Percentiles rank a stretch among this genome's conserved stretches.
Conservation (phyloP, 495 filamentous ascomycete genomes). For the Ascodesmis nigricans region DNA sequence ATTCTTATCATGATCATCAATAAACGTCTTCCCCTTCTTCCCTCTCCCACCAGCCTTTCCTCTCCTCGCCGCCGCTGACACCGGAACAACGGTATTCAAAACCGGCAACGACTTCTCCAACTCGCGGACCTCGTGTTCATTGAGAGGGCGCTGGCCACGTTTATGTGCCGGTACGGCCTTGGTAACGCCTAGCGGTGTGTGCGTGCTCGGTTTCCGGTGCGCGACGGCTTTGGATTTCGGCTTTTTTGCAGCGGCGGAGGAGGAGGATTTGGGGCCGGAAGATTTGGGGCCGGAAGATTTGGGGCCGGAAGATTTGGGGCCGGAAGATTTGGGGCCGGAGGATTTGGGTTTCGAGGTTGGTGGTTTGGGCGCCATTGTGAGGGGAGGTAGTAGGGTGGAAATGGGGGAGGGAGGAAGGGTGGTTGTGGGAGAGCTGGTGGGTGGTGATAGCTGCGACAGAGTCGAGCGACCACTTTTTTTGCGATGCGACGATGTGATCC, state of each 20-base stretch:
- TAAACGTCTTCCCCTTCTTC: constrained; percentile 7
- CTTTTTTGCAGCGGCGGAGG: constrained; percentile 3
- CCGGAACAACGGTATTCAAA: constrained; percentile 4
- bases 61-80: not conserved
- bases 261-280: too few species aligned
- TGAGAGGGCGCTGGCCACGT: constrained; percentile 2
- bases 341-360: constrained; percentile 3
- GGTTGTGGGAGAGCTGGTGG: too few species aligned
- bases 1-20: constrained; percentile 4
- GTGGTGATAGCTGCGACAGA: too few species aligned
- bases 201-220: not conserved
- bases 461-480: too few species aligned
- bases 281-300: too few species aligned
- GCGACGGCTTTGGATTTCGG: constrained; percentile 1
- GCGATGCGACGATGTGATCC: too few species aligned
- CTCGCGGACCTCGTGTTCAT: not conserved
- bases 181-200: constrained; percentile 1
- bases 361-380: not conserved
- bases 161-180: not conserved
- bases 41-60: constrained; percentile 1
- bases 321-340: too few species aligned
- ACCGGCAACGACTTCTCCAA: constrained; percentile 3
- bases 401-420: too few species aligned
- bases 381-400: too few species aligned
- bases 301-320: too few species aligned